Conservation (phyloP, 1,284 basidiomycete genomes). For the Coriolopsis trogii region DNA sequence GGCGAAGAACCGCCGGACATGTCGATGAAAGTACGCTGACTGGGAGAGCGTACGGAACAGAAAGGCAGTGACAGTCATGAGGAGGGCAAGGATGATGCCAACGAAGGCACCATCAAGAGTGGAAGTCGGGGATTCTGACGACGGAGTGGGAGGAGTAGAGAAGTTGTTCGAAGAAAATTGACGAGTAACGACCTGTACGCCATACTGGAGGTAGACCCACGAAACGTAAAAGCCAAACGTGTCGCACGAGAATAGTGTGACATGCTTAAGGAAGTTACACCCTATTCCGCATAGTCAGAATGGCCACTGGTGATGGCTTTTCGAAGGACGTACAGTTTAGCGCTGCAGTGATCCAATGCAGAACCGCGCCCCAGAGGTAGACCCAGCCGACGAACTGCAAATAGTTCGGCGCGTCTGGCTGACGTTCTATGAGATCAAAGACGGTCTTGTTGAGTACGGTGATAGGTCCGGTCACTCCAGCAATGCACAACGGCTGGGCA, state of each 20-base stretch:
- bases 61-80: constrained; percentile 77
- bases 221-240: constrained; percentile 94
- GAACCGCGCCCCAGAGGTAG: constrained; percentile 90
- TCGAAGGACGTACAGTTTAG: constrained; percentile 67
- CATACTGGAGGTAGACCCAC: constrained; percentile 89
- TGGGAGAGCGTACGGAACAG: constrained; percentile 71
- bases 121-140: constrained; percentile 23
- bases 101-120: constrained; percentile 65
- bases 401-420: constrained; percentile 68
- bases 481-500: constrained; percentile 91
- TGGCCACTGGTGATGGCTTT: background rate
- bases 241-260: constrained; percentile 91
- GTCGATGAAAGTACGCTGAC: constrained; percentile 70
- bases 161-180: constrained; percentile 55
- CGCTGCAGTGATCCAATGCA: constrained; percentile 88
- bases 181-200: constrained; percentile 80
- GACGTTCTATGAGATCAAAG: constrained; percentile 71
- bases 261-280: constrained; percentile 83
- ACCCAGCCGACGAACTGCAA: constrained; percentile 92
- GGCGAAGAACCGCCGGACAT: constrained; percentile 73
- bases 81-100: constrained; percentile 74
- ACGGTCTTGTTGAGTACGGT: constrained; percentile 93
- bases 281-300: constrained; percentile 45
- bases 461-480: constrained; percentile 92
- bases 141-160: constrained; percentile 16